Conservation (phyloP, 192 early-diverging fungal species). For the Coemansia sp. region DNA sequence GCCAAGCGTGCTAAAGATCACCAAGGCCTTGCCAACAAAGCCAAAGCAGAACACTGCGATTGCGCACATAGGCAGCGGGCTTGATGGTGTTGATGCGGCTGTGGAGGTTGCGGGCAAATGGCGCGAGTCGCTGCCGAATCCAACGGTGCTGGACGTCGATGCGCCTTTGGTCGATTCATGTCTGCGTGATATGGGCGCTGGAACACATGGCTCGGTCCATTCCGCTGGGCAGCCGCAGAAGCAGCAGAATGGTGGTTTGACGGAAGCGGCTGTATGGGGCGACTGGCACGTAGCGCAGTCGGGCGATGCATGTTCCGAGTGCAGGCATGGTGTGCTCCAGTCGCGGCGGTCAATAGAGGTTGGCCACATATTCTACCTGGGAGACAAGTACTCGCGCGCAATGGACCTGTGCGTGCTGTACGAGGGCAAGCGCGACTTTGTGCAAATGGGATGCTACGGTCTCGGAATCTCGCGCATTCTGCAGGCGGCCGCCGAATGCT, state of each 20-base stretch:
- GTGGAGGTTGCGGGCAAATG: background rate
- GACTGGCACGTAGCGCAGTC: conserved; percentile 43
- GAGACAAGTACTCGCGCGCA: conserved; percentile 79
- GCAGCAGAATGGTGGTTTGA: background rate
- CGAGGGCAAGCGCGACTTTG: conserved; percentile 39
- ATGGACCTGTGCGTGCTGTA: conserved; percentile 61
- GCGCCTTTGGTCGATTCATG: conserved; percentile 5
- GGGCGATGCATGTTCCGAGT: conserved; percentile 35
- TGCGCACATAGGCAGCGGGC: background rate
- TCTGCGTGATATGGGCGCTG: background rate
- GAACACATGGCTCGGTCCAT: background rate
- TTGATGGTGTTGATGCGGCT: background rate
- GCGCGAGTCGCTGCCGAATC: background rate
- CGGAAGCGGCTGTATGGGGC: background rate
- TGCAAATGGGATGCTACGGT: conserved; percentile 92
- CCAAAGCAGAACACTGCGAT: conserved; percentile 15
- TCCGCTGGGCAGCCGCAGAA: background rate
- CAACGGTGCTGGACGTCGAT: background rate
- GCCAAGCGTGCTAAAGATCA: conserved; percentile 38
- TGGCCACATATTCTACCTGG: conserved; percentile 86
- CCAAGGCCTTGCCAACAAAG: conserved; percentile 15
- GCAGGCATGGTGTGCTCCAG: conserved; percentile 18
- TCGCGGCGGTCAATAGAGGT: conserved; percentile 69
- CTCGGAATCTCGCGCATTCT: conserved; percentile 83
- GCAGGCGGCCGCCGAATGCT: conserved; percentile 75